Base-by-base conservation (phyloP, 2,329 filamentous ascomycete species). In the Atkinsonella texensis region DNA sequence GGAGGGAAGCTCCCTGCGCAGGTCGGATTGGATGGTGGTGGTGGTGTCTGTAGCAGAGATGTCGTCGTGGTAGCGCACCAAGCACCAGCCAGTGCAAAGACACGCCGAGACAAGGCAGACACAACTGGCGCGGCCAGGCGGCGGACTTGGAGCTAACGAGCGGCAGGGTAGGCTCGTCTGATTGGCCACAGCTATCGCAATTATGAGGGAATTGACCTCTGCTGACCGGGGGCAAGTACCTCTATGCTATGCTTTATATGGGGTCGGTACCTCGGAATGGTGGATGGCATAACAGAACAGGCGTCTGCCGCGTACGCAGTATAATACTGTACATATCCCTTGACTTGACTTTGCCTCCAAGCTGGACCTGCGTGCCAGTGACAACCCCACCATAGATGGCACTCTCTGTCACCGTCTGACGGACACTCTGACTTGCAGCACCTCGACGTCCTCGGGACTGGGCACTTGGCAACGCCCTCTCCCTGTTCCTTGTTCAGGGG, bases 101-200 rank as follows among this genome's bases (percentile, higher is more conserved):
- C 33, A 35, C 33, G 33, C 33, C 13, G 3, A 35, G 9, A 44
- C 52, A 52, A 60, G 59, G 59, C 59, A 60, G 59, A 60, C 59
- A 58, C 53, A 28, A 41, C 55, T 60, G 59, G 59, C 59, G 59
- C 51, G 59, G 59, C 59, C 57, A 41, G 45, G 9, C 35, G 15
- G 35, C 7, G 12, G 4, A 10, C 15, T 35, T 9, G 11, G 38
- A 28, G n/a, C 33, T 35, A 12, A 12, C 40, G 40, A 1, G 18
- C 11, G 10, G 18, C 17, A n/a, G 23, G 46, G 20, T 12, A 20
- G 45, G 46, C 49, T 48, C 20, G 32, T 31, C 15, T 51, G 52
- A 53, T 55, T 55, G 44, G 55, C 6, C 52, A 47, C 42, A 55
- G 56, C 51, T 56, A 41, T n/a, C n/a, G n/a, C n/a, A n/a, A n/a